Base-by-base conservation (phyloP, 23 red algal genomes). In the Chondrus crispus region DNA sequence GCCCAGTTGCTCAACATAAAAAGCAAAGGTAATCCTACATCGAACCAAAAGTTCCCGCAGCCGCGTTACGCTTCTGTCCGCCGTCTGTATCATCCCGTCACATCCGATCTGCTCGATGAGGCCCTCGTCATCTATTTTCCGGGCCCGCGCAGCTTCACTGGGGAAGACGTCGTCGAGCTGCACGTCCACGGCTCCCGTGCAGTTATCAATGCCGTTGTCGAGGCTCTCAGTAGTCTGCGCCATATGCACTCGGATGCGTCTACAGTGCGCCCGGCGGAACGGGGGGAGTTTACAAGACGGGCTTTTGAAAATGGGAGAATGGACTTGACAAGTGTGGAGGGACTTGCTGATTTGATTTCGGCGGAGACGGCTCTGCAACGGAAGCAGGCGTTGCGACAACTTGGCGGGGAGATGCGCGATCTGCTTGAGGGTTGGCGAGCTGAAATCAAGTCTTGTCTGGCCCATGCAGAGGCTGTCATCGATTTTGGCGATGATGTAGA, bases 81-180 rank as follows among this genome's bases (percentile, higher is more conserved):
- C 12, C 64, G 52, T 18, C 81, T 85, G 36, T 78, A 85, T 80
- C 91, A 87, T 68, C 91, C 82, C 18, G 40, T 9, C 42, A 57
- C 70, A 66, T 46, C 29, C 19, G 92, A 96, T 8, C 83, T 96
- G 6, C 84, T 99, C 78, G 97, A 99, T 73, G 84, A 89, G 47
- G 94, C 93, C 10, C 72, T 99, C 24, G 94, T 99, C 26, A 48
- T 96, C 18, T 76, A 41, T 24, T 99, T 99, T 68, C 93, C 93
- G 22, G 80, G 82, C 38, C 97, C 97, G 8, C 54, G 44, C 9
- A 88, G 78, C 36, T 99, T 95, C 68, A 99, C 97, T 19, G 94
- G 94, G 2, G 97, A 99, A 71, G 97, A 99, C 71, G 93, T 99
- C 44, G 94, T 83, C 38, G 97, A 99, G 84, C 46, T 99, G 38